Evolutionary conservation across 1,284 basidiomycete genomes (phyloP).

Genomic region (Boletus semigastroideus): DNA sequence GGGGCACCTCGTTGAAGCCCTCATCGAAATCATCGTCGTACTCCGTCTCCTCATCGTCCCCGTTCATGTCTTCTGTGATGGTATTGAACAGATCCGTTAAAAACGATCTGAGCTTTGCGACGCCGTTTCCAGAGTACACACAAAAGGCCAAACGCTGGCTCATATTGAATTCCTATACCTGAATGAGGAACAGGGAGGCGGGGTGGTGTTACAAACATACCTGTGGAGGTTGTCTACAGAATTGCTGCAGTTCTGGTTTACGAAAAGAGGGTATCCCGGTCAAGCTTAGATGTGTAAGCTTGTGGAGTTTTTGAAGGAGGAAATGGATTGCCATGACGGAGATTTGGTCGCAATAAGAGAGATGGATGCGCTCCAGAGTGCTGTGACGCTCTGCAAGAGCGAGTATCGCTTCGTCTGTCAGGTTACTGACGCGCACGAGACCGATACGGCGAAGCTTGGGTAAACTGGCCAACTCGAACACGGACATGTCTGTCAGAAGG

Average conservation of each 20-base stretch:
- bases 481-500: conserved; percentile 89
- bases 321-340: conserved; percentile 90
- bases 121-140: conserved; percentile 94
- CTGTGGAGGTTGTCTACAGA: conserved; percentile 86
- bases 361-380: conserved; percentile 92
- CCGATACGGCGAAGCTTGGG: conserved; percentile 94
- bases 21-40: conserved; percentile 69
- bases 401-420: conserved; percentile 93
- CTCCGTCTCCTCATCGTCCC: conserved; percentile 66
- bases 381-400: conserved; percentile 79
- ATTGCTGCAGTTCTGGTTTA: conserved; percentile 82
- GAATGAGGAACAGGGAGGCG: conserved; percentile 3
- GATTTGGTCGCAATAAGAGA: conserved; percentile 97
- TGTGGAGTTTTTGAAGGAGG: conserved; percentile 83
- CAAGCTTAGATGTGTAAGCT: conserved; percentile 92
- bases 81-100: conserved; percentile 71
- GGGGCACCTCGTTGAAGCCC: conserved; percentile 47
- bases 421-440: conserved; percentile 87
- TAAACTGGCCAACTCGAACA: conserved; percentile 86
- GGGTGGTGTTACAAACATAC: conserved; percentile 44
- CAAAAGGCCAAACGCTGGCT: conserved; percentile 94
- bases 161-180: conserved; percentile 83
- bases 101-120: conserved; percentile 79
- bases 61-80: conserved; percentile 66
- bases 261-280: conserved; percentile 96